Base-by-base conservation (phyloP, 2,329 filamentous ascomycete genomes). In the Pseudogymnoascus sp. region DNA sequence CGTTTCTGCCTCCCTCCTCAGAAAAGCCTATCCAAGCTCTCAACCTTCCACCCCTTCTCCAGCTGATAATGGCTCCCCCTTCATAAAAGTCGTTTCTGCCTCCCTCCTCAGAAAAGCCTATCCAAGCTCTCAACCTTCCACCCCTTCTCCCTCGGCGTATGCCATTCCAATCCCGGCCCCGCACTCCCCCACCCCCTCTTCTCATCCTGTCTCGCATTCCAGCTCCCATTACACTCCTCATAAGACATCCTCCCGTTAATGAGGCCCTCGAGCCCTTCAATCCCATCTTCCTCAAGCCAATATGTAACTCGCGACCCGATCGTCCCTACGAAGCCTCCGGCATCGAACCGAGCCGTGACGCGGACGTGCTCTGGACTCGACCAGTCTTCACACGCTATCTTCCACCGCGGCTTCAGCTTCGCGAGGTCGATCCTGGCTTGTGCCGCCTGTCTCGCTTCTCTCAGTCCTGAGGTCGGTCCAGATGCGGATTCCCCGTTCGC, bases 361-460 rank as follows among this genome's bases (percentile, higher is more conserved):
- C 73, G 71, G 0, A 83, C 83, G 12, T 79, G 72, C 1, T 76
- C 71, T 35, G 73, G 71, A 60, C 74, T 71, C 63, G 69, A 72
- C 25, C 84, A 81, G 63, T 81, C 78, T 2, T 76, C 70, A 1
- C 91, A 79, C 9, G 83, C 80, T 36, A 90, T 77, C 6, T 78
- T 77, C 69, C 86, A 86, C 14, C 79, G 76, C 1, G 84, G 83
- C 1, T 74, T 68, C 22, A 75, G 74, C 20, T 79, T 77, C 0
- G 85, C 84, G 18, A 79, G 77, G 37, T 88, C 82, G 20, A 90
- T 79, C 0, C 88, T 80, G 0, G 79, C 74, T 70, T 92, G 88
- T 0, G 88, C 88, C 14, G 83, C 81, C 6, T 85, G 75, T 0
- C 88, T 83, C 1, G 86, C 78, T 18, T 58, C 57, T 14, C 37